Evolutionary conservation across 495 filamentous ascomycete genomes (phyloP), one percentile per base, ranked within the genome.

Genomic region (Letharia lupina): DNA sequence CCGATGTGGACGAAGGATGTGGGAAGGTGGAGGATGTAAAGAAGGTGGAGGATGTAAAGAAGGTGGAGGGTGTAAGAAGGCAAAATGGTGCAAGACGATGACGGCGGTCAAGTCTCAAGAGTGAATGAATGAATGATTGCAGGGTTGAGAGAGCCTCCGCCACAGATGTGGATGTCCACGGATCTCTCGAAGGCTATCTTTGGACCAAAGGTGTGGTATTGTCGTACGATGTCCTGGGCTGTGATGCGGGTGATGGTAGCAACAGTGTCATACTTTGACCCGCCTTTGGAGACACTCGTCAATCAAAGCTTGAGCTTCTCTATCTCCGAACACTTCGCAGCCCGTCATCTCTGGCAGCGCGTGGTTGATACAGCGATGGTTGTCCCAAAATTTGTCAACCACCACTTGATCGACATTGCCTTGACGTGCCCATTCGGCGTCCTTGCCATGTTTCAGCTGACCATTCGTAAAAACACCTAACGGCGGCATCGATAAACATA

Each of bases 371-470:
- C 5, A 54, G 6, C 0, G 28, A 31, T 54, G 16, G 18, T 20
- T 6, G 44, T 47, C 44, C 15, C 20, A 8, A 4, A 20, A 47
- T 20, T 47, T 47, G 44, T 47, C 44, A 8, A 47, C 1, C 44
- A 47, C 18, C 44, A 20, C 15, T 47, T 47, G 44, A 20, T 20
- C 18, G 81, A 65, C 84, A 84, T 3, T 75, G 66, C 84, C 83
- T 42, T 83, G 76, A 0, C 77, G 74, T 3, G 64, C 75, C 41
- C 82, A 71, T 2, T 79, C 79, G 56, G 75, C 77, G 2, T 72
- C 72, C 61, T 78, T 75, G 4, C 76, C 79, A 67, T 79, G 75
- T 28, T 72, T 81, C 77, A 81, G 81, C 63, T 75, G 74, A 18
- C 81, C 81, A 82, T 63, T 85, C 81, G 45, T 73, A 75, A 28